These are phyloP conservation scores for Daedalea quercina DNA, from an alignment of 768 basidiomycete genomes.

Conservation along the genomic window DNA sequence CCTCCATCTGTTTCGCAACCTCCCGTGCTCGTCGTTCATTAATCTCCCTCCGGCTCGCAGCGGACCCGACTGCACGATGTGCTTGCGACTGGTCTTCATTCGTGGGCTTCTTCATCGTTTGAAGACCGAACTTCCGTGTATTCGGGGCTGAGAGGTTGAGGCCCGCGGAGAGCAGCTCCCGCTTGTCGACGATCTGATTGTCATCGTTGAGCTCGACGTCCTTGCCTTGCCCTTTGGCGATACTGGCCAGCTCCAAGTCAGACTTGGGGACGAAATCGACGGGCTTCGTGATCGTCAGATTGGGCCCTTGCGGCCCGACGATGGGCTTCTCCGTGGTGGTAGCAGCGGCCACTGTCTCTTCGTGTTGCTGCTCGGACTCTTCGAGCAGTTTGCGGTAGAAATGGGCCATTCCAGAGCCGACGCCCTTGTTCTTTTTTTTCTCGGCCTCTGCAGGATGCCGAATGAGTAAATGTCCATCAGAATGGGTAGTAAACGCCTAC, in stretches of 20 bases:
- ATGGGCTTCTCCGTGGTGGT: constrained; percentile 37
- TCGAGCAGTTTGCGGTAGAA: constrained; percentile 78
- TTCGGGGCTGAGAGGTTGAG: constrained; percentile 85
- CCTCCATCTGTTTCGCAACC: constrained; percentile 72
- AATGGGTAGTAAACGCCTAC: constrained; percentile 35
- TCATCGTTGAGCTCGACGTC: constrained; percentile 94
- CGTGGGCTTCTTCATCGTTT: constrained; percentile 20
- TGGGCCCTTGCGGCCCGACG: constrained; percentile 60
- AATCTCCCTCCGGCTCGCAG: constrained; percentile 76
- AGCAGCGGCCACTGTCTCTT: constrained; percentile 79
- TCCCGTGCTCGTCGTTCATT: constrained; percentile 77
- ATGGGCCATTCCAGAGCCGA: constrained; percentile 71
- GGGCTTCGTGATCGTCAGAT: constrained; percentile 75
- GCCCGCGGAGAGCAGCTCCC: constrained; percentile 86
- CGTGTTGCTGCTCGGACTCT: constrained; percentile 75
- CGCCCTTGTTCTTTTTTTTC: constrained; percentile 52
- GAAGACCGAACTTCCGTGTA: constrained; percentile 60
- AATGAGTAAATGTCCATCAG: neutral
- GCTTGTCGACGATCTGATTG: constrained; percentile 94
- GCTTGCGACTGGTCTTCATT: constrained; percentile 31
- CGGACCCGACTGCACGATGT: constrained; percentile 79
- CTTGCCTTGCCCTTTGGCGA: constrained; percentile 70
- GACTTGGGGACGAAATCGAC: constrained; percentile 53
- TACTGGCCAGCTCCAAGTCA: constrained; percentile 66
- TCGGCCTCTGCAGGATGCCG: constrained; percentile 34